phyloP scores from a whole-genome alignment of 176 grass and related monocot species.

The Rhynchospora tenuis region DNA sequence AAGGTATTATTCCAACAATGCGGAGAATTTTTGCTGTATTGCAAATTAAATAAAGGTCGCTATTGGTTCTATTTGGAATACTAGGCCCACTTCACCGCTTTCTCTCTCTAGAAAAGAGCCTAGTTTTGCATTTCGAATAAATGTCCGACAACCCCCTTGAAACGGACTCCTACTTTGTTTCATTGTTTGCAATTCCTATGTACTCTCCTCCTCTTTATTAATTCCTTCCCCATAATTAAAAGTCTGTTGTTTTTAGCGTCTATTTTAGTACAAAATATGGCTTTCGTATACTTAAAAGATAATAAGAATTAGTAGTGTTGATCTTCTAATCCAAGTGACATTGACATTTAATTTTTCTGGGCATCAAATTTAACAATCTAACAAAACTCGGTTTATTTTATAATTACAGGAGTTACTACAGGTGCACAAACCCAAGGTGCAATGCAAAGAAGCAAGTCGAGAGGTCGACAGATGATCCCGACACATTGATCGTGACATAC shows the following conservation, averaged over 20 bases:
- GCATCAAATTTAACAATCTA: neutral
- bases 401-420: constrained; percentile 79
- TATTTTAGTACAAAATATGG: neutral
- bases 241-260: neutral
- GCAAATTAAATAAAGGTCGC: constrained; percentile 18
- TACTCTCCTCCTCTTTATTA: neutral
- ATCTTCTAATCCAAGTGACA: neutral
- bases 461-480: constrained; percentile 59
- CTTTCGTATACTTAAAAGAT: neutral
- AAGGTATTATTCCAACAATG: neutral
- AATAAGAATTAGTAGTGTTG: neutral
- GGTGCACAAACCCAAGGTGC: constrained; percentile 94
- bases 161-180: neutral
- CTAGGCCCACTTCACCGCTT: constrained; percentile 8
- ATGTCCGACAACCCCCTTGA: constrained; percentile 10
- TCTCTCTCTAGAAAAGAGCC: neutral
- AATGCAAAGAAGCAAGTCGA: constrained; percentile 95
- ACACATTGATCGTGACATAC: constrained; percentile 63
- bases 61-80: constrained; percentile 9
- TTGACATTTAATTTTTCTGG: neutral
- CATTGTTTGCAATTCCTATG: neutral
- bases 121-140: constrained; percentile 16
- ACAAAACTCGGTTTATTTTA: neutral
- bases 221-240: constrained; percentile 7
- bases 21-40: constrained; percentile 8